These are phyloP conservation scores for Epichloe aotearoae DNA, from an alignment of 2,329 filamentous ascomycete species.

Conservation along the genomic window DNA sequence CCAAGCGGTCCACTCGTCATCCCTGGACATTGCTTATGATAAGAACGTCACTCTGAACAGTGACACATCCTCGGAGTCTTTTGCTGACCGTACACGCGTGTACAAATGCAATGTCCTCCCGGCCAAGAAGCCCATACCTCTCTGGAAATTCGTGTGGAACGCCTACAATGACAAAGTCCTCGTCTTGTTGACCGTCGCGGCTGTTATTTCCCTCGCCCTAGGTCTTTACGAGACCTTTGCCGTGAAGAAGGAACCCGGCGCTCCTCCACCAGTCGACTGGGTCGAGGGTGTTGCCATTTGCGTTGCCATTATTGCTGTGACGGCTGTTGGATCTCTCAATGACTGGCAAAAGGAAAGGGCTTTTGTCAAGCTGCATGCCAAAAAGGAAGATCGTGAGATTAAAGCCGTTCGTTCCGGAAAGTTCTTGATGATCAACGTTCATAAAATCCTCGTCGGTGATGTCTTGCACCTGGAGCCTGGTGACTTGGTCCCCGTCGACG, in stretches of 20 bases:
- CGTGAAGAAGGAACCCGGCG: constrained; percentile 26
- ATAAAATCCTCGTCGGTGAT: constrained; percentile 56
- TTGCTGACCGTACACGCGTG: constrained; percentile 15
- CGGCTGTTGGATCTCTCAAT: constrained; percentile 31
- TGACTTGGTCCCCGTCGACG: constrained; percentile 58
- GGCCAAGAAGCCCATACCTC: constrained; percentile 46
- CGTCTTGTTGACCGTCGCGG: constrained; percentile 54
- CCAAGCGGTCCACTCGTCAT: constrained; percentile 27
- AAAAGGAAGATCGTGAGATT: constrained; percentile 52
- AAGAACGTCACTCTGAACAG: constrained; percentile 11
- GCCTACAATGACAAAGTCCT: constrained; percentile 65
- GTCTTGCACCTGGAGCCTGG: constrained; percentile 56
- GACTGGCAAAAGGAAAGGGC: constrained; percentile 58
- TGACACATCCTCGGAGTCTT: constrained; percentile 10
- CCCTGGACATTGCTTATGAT: not conserved
- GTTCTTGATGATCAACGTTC: constrained; percentile 48
- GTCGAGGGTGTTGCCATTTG: constrained; percentile 55
- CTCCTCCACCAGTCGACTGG: constrained; percentile 51
- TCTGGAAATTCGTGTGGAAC: constrained; percentile 51
- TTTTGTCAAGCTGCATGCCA: constrained; percentile 47
- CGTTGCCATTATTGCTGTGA: constrained; percentile 39
- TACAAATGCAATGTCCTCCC: constrained; percentile 44
- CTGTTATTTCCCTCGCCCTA: constrained; percentile 53
- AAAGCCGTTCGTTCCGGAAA: constrained; percentile 56
- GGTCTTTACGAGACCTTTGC: constrained; percentile 58